These are phyloP conservation scores for Podospora pseudoanserina DNA, from an alignment of 495 filamentous ascomycete genomes.

Conservation along the genomic window DNA sequence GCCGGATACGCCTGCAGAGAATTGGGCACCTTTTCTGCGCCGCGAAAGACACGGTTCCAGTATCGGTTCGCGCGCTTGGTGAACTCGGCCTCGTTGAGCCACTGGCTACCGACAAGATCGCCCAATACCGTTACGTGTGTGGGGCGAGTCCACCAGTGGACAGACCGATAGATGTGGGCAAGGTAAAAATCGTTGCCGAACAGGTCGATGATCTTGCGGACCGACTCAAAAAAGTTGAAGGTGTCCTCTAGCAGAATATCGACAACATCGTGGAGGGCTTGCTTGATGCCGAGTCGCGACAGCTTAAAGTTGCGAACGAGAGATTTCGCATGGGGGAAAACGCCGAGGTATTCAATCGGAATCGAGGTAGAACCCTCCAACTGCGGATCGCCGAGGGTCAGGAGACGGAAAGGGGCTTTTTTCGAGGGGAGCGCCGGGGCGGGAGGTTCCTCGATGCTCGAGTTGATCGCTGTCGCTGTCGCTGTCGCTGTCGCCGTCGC, in stretches of 20 bases:
- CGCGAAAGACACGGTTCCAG: constrained; percentile 77
- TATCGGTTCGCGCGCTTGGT: constrained; percentile 63
- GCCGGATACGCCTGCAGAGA: constrained; percentile 49
- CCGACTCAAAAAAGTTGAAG: constrained; percentile 55
- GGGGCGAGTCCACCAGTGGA: constrained; percentile 75
- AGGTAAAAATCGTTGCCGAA: constrained; percentile 94
- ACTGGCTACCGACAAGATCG: constrained; percentile 93
- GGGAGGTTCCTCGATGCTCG: constrained; percentile 7
- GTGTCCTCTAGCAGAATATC: constrained; percentile 59
- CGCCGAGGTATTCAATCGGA: constrained; percentile 54
- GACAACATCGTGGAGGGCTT: constrained; percentile 49
- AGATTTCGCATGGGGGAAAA: constrained; percentile 55
- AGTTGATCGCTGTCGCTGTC: constrained; percentile 14
- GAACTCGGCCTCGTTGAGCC: constrained; percentile 87
- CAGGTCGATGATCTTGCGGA: constrained; percentile 78
- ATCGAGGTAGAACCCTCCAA: constrained; percentile 90
- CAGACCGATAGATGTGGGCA: constrained; percentile 83
- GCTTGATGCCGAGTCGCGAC: constrained; percentile 43
- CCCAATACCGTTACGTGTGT: constrained; percentile 88
- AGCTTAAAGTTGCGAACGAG: constrained; percentile 51
- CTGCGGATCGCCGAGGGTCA: constrained; percentile 90
- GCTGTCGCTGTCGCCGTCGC: constrained; percentile 15
- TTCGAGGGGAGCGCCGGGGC: constrained; percentile 24
- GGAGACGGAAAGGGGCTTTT: constrained; percentile 73
- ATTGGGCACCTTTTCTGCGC: constrained; percentile 64